Percentiles rank a stretch among this genome's conserved stretches.
These are phyloP conservation scores for Prunus salicina DNA, from an alignment of 306 rosid species.

Conservation along the genomic window DNA sequence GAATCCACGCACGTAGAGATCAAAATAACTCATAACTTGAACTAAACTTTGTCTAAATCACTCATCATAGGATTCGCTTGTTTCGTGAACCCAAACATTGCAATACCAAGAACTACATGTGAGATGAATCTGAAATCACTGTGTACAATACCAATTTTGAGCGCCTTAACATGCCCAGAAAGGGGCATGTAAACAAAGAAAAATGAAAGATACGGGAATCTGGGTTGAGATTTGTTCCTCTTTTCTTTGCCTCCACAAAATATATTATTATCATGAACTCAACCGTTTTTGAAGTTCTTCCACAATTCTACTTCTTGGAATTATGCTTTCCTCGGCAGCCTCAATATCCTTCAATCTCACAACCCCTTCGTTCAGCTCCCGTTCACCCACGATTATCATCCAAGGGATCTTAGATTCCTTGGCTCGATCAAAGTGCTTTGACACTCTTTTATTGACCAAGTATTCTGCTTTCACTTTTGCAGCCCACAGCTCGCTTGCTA, in stretches of 20 bases:
- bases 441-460: conserved; percentile 53
- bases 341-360: conserved; percentile 57
- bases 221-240: not conserved
- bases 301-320: conserved; percentile 49
- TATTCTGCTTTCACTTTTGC: conserved; percentile 58
- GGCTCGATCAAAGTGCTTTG: conserved; percentile 74
- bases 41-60: too few species aligned
- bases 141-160: not conserved
- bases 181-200: not conserved
- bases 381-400: conserved; percentile 78
- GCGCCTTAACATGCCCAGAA: not conserved
- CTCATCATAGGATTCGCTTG: too few species aligned
- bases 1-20: too few species aligned
- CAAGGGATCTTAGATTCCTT: conserved; percentile 77
- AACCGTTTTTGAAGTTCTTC: conserved; percentile 60
- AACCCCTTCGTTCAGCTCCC: conserved; percentile 57
- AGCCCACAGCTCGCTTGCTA: conserved; percentile 74
- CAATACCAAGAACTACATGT: too few species aligned
- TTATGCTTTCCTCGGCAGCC: conserved; percentile 31
- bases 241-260: not conserved
- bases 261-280: conserved; percentile 16
- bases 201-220: not conserved
- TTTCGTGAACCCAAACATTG: too few species aligned
- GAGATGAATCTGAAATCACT: not conserved
- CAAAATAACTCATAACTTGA: too few species aligned